Evolutionary conservation across 495 filamentous ascomycete species (phyloP), one percentile per base, ranked within the genome.

Genomic region (Xylaria bambusicola): DNA sequence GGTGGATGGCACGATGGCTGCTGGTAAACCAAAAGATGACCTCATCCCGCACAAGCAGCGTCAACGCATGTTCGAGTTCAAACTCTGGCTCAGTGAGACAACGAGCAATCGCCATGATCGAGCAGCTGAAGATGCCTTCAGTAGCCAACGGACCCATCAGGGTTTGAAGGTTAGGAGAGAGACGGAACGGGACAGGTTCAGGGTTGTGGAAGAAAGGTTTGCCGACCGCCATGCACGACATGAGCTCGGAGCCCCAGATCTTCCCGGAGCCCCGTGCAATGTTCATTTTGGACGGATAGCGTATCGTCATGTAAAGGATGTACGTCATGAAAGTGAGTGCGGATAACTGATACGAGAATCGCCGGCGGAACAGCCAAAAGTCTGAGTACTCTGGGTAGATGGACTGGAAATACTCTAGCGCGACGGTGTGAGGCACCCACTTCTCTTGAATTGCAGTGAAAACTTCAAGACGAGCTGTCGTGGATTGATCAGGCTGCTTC

Each of bases 281-380:
- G 71, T 88, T 86, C 67, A 98, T 86, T 78, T 98, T 98, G 74
- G 93, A 90, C 4, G 95, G 95, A 66, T 91, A 97, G 55, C 95
- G 90, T 66, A 88, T 88, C 71, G 89, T 88, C 82, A 98, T 97
- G 78, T 91, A 91, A 77, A 99, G 89, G 60, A 95, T 88, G 70
- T 97, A 98, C 35, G 95, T 99, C 89, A 99, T 96, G 78, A 98
- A 99, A 12, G 93, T 96, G 55, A 97, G 82, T 2, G 92, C 87
- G n/a, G 94, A 92, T 48, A 96, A 86, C 74, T 98, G 94, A 75
- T 97, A 97, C 27, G 90, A 87, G 73, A 98, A 97, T 56, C 96
- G 92, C 48, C 92, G 86, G 42, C 93, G 87, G 88, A 99, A 99
- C 38, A 98, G 85, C 90, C 93, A 98, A 82, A 98, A 97, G 66